Evolutionary conservation across 2,329 filamentous ascomycete species (phyloP).

Genomic region (Botryotinia narcissicola): DNA sequence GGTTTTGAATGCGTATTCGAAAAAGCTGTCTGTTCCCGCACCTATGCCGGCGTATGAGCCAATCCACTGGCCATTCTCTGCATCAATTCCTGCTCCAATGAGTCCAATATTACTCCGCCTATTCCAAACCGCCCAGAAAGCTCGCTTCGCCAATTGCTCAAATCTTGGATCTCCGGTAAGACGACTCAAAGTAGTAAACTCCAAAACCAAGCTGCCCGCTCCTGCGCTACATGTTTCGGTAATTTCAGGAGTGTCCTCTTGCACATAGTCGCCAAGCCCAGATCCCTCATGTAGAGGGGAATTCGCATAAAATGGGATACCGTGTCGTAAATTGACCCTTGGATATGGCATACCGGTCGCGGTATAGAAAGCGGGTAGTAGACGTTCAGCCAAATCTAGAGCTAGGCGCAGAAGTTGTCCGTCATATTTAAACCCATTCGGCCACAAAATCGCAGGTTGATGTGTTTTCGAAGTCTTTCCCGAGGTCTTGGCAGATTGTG

Average conservation of each 20-base stretch:
- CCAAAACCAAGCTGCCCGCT: slow-evolving; percentile 90
- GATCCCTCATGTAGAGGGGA: slow-evolving; percentile 69
- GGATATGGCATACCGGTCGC: slow-evolving; percentile 91
- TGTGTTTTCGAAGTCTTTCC: slow-evolving; percentile 38
- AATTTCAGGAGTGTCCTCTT: slow-evolving; percentile 56
- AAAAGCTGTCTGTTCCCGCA: slow-evolving; percentile 96
- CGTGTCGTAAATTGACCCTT: slow-evolving; percentile 84
- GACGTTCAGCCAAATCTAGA: slow-evolving; percentile 74
- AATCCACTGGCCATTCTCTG: slow-evolving; percentile 87
- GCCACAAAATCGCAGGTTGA: slow-evolving; percentile 63
- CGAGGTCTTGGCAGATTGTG: slow-evolving; percentile 38
- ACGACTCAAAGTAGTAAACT: slow-evolving; percentile 87
- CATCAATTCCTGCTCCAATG: slow-evolving; percentile 88
- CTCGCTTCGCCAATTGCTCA: slow-evolving; percentile 82
- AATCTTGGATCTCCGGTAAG: slow-evolving; percentile 85
- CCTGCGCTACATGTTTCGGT: slow-evolving; percentile 97
- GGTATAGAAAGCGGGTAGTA: slow-evolving; percentile 91
- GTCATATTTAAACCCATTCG: slow-evolving; percentile 76
- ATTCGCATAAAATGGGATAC: slow-evolving; percentile 89
- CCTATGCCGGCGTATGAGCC: slow-evolving; percentile 89
- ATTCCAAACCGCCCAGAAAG: slow-evolving; percentile 97
- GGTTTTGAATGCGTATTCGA: slow-evolving; percentile 95
- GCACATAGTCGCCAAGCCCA: slow-evolving; percentile 43
- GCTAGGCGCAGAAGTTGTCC: slow-evolving; percentile 90
- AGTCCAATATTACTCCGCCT: slow-evolving; percentile 81